Evolutionary conservation across 169 alveolate species (phyloP).

Genomic region (Eimeria sp.): DNA sequence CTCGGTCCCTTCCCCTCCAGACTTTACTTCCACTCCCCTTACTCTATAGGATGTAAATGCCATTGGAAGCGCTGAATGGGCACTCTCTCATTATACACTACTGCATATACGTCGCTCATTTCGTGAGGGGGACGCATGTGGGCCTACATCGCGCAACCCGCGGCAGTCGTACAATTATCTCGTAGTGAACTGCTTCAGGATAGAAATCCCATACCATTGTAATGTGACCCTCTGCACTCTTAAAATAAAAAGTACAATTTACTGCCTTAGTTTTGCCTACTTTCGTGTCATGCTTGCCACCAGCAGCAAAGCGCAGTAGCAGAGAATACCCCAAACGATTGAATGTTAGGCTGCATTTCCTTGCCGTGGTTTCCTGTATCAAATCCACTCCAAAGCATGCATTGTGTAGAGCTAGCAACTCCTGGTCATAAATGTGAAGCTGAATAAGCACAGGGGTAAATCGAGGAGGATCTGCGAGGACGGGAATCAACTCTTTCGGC

Average conservation of each 20-base stretch:
- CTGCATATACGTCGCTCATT: background rate
- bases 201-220: background rate
- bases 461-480: background rate
- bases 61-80: background rate
- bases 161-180: background rate
- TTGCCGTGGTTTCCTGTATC: background rate
- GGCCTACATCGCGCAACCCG: background rate
- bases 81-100: background rate
- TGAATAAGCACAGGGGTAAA: background rate
- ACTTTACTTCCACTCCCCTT: background rate
- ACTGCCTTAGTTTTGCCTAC: background rate
- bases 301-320: background rate
- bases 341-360: background rate
- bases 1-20: background rate
- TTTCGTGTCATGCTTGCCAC: background rate
- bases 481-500: background rate
- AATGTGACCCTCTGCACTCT: background rate
- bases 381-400: background rate
- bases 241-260: background rate
- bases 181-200: background rate
- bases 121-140: background rate
- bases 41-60: background rate
- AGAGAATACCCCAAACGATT: background rate
- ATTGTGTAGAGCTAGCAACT: background rate
- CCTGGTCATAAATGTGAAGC: background rate